These are phyloP conservation scores for Aspergillus novoparasiticus DNA, from an alignment of 2,329 filamentous ascomycete species.

Conservation along the genomic window DNA sequence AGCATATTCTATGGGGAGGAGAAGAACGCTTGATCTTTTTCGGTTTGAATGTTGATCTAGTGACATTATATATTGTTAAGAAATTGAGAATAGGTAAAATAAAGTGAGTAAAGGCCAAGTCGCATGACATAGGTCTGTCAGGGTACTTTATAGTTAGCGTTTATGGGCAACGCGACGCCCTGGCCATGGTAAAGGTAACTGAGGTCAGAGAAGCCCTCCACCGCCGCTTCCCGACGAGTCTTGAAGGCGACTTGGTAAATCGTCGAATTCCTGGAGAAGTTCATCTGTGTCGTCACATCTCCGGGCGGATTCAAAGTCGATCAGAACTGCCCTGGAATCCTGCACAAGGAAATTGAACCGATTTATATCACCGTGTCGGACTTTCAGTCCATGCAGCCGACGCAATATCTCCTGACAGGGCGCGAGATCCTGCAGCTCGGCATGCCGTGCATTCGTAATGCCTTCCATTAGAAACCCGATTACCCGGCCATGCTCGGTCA, in stretches of 20 bases:
- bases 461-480: conserved; percentile 45
- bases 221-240: neutral
- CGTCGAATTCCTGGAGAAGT: conserved; percentile 22
- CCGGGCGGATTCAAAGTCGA: conserved; percentile 32
- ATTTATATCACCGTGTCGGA: conserved; percentile 33
- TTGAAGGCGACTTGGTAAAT: neutral
- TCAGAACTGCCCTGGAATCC: conserved; percentile 23
- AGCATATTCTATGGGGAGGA: neutral
- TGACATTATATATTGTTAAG: no score
- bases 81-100: no score
- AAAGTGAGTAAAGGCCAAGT: no score
- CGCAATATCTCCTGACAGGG: conserved; percentile 23
- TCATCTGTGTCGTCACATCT: conserved; percentile 24
- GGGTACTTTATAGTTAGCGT: no score
- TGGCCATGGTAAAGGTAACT: no score
- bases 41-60: no score
- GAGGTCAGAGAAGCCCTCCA: neutral
- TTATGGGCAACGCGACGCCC: no score
- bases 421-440: conserved; percentile 23
- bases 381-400: conserved; percentile 28
- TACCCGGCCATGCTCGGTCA: conserved; percentile 41
- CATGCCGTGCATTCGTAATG: conserved; percentile 27
- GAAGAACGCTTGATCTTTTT: no score
- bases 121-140: no score
- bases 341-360: conserved; percentile 31